Conservation (phyloP, 2,329 filamentous ascomycete species). For the Apiospora sp. region DNA sequence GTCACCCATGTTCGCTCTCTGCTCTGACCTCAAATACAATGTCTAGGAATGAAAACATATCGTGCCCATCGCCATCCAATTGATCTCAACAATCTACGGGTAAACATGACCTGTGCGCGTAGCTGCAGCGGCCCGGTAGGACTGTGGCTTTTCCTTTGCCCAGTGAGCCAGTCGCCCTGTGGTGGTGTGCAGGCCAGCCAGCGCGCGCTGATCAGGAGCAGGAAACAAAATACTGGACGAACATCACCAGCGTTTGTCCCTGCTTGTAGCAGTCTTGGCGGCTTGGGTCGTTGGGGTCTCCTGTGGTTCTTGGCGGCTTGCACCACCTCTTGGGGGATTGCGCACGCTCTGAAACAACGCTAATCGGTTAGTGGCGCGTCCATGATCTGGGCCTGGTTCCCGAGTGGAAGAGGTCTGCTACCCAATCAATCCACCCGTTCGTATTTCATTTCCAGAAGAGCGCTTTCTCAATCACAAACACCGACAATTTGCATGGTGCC, state of each 20-base stretch:
- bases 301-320: not conserved
- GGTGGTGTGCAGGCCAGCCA: not conserved
- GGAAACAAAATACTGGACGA: not conserved
- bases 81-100: not conserved
- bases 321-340: not conserved
- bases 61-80: not conserved
- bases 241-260: not conserved
- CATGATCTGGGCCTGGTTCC: slow-evolving; percentile 6
- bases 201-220: not conserved
- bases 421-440: slow-evolving; percentile 14
- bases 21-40: not conserved
- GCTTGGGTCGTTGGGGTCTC: not conserved
- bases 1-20: not conserved
- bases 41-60: not conserved
- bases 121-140: slow-evolving; percentile 12
- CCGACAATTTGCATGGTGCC: slow-evolving; percentile 12
- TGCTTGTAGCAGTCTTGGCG: not conserved
- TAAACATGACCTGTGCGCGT: slow-evolving; percentile 14
- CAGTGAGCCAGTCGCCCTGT: not conserved
- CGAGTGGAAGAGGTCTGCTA: not conserved
- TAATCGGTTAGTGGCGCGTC: slow-evolving; percentile 18
- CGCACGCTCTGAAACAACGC: slow-evolving; percentile 13
- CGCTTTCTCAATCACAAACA: not conserved
- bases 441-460: not conserved
- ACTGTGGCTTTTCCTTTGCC: not conserved